Percentiles rank a stretch among this genome's conserved stretches.
Evolutionary conservation across 805 yeast genomes (phyloP).

Genomic region (Yarrowia deformans): DNA sequence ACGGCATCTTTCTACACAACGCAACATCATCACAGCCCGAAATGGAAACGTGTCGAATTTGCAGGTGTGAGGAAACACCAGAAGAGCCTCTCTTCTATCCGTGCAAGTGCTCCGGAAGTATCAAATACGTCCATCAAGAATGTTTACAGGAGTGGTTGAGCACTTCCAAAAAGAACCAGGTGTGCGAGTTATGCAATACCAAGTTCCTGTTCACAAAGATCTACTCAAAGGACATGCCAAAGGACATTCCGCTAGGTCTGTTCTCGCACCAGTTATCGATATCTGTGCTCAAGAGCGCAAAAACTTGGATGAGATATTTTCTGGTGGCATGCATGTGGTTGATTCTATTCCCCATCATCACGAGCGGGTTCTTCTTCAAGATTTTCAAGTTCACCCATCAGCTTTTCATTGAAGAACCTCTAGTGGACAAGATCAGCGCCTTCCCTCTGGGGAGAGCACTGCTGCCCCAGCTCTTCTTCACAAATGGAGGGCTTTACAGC

Average conservation of each 20-base stretch:
- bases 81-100: slow-evolving; percentile 88
- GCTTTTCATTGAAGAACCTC: slow-evolving; percentile 21
- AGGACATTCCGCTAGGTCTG: slow-evolving; percentile 61
- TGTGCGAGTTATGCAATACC: slow-evolving; percentile 87
- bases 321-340: slow-evolving; percentile 27
- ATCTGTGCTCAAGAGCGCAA: slow-evolving; percentile 4
- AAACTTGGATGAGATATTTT: slow-evolving; percentile 29
- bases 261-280: slow-evolving; percentile 49
- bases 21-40: background rate
- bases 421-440: slow-evolving; percentile 1
- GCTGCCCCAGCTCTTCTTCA: background rate
- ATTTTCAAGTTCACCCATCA: slow-evolving; percentile 15
- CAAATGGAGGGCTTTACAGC: background rate
- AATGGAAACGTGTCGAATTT: slow-evolving; percentile 81
- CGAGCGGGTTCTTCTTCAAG: slow-evolving; percentile 4
- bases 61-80: slow-evolving; percentile 86
- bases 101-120: slow-evolving; percentile 92
- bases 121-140: slow-evolving; percentile 90
- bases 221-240: slow-evolving; percentile 71
- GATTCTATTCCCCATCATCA: slow-evolving; percentile 10
- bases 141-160: slow-evolving; percentile 89
- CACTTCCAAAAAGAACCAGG: slow-evolving; percentile 64
- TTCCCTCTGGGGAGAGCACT: slow-evolving; percentile 4
- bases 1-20: background rate
- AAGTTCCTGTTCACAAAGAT: slow-evolving; percentile 72